A percentile compares a stretch with the other conserved stretches of the same genome.
Conservation (phyloP, 1,284 basidiomycete genomes). For the Volvariella volvacea region DNA sequence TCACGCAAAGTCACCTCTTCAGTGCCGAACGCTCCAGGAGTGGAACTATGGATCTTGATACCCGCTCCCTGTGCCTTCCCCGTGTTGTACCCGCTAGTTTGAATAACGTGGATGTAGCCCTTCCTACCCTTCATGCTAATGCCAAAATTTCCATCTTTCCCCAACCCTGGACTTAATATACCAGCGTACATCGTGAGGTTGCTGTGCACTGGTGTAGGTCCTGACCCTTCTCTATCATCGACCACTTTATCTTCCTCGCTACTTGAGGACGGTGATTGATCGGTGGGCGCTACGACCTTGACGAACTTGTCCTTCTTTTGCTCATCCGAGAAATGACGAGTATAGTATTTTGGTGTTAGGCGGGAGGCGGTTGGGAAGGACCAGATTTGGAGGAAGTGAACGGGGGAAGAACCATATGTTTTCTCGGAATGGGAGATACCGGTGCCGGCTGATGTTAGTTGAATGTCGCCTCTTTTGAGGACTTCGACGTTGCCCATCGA, state of each 20-base stretch:
- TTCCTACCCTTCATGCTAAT: constrained; percentile 40
- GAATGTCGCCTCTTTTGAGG: constrained; percentile 81
- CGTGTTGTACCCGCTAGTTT: constrained; percentile 71
- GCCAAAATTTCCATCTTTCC: constrained; percentile 40
- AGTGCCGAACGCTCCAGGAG: no score
- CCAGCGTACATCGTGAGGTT: constrained; percentile 60
- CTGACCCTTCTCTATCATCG: constrained; percentile 55
- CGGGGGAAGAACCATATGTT: constrained; percentile 47
- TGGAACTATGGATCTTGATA: constrained; percentile 33
- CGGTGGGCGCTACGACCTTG: constrained; percentile 65
- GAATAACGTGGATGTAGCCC: constrained; percentile 67
- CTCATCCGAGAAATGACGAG: constrained; percentile 76
- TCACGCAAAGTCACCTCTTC: constrained; percentile 37
- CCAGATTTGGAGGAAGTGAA: constrained; percentile 91
- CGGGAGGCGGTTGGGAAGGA: constrained; percentile 52
- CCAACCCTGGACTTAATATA: constrained; percentile 45
- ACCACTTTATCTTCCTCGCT: constrained; percentile 32
- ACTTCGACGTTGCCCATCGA: constrained; percentile 87
- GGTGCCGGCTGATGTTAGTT: constrained; percentile 86
- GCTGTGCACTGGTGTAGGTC: constrained; percentile 71
- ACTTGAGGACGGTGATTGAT: no score
- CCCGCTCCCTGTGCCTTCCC: constrained; percentile 44
- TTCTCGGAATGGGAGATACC: constrained; percentile 85
- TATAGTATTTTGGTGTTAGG: constrained; percentile 75
- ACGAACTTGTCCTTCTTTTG: constrained; percentile 71